These are phyloP conservation scores for Aureoboletus auriporus DNA, from an alignment of 768 basidiomycete species.

Conservation along the genomic window DNA sequence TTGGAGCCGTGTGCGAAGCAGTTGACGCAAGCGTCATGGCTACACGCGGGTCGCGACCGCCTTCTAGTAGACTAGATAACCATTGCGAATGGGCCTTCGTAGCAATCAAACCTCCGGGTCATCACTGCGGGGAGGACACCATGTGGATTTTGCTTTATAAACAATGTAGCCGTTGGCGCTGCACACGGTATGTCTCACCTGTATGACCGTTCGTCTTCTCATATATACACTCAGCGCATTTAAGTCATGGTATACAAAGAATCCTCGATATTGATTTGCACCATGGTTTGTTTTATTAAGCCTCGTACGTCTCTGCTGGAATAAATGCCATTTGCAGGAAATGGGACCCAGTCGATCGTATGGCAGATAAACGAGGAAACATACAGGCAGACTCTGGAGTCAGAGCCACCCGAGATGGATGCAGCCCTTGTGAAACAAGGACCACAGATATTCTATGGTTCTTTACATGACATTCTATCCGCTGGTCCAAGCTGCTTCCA, in stretches of 20 bases:
- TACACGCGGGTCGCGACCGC: slow-evolving; percentile 16
- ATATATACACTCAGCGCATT: slow-evolving; percentile 55
- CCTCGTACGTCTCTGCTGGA: no score
- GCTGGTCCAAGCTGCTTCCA: slow-evolving; percentile 82
- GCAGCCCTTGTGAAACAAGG: slow-evolving; percentile 32
- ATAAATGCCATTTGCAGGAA: slow-evolving; percentile 46
- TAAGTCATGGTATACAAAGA: slow-evolving; percentile 72
- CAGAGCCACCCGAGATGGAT: slow-evolving; percentile 28
- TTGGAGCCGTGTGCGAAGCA: slow-evolving; percentile 85
- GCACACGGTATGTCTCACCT: slow-evolving; percentile 66
- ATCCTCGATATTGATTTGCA: slow-evolving; percentile 78
- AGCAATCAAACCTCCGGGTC: slow-evolving; percentile 85
- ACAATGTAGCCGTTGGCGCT: slow-evolving; percentile 87
- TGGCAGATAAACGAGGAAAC: slow-evolving; percentile 93
- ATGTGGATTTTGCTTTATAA: slow-evolving; percentile 92
- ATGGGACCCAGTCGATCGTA: slow-evolving; percentile 88
- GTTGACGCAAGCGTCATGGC: slow-evolving; percentile 60
- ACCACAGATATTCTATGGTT: slow-evolving; percentile 79
- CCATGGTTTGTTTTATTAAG: slow-evolving; percentile 16
- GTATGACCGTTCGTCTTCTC: not conserved
- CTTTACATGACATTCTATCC: slow-evolving; percentile 89
- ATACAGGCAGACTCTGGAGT: slow-evolving; percentile 62
- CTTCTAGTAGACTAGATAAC: slow-evolving; percentile 3
- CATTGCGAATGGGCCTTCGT: slow-evolving; percentile 61
- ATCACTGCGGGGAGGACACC: slow-evolving; percentile 92